Evolutionary conservation across 108 stramenopile genomes (phyloP), one percentile per base, ranked within the genome.

Genomic region (Nitzschia sp.): DNA sequence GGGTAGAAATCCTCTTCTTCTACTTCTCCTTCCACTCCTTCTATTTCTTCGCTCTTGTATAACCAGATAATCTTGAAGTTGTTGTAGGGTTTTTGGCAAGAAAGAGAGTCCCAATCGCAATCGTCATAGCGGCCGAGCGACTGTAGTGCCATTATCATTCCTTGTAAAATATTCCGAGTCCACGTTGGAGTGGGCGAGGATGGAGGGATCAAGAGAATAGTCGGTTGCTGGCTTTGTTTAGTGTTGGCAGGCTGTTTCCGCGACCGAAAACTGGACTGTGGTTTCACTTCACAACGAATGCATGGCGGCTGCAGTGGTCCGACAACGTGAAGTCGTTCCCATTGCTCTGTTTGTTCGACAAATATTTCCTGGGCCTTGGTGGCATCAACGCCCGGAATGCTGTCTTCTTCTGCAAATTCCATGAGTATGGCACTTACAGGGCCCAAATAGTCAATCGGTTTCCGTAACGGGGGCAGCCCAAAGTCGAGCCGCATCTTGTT

Each of bases 41-140:
- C 49, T 8, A 11, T 15, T 15, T 42, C 38, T n/a, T n/a, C n/a
- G n/a, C n/a, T n/a, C 21, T 51, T 17, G 49, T 17, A 17, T 17
- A 74, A 34, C 74, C 74, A 74, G 46, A 59, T 24, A 24, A 67
- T 65, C 60, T 74, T 46, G 25, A 74, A 67, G 1, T 25, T 34
- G 17, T 19, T 23, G 54, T 36, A 33, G 31, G 36, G 29, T 26
- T 66, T 74, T 31, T 60, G 57, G 34, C 74, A 74, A 8, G 65
- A 28, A 4, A 46, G n/a, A 28, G 64, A 36, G 54, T 74, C 74
- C 54, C 65, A 74, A 13, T 27, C 32, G 35, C 74, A 74, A 24
- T 63, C 65, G 36, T 74, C 74, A 49, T 67, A 67, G 8, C 45
- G 26, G n/a, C 51, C 34, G 1, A 74, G 31, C 2, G 74, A 60